These are phyloP conservation scores for Fusarium sp. DNA, from an alignment of 2,329 filamentous ascomycete genomes.

Conservation along the genomic window DNA sequence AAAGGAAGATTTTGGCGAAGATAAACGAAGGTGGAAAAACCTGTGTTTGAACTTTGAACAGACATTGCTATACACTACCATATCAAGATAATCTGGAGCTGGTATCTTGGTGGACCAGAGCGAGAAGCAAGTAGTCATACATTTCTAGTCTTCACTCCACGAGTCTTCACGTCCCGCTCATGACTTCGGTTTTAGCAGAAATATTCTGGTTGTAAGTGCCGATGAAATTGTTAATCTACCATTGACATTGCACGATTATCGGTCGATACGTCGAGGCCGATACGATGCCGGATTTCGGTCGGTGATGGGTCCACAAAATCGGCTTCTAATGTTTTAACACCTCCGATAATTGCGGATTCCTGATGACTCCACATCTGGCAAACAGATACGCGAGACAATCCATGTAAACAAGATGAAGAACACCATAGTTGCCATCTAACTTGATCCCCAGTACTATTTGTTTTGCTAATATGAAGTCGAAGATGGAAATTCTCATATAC, in stretches of 20 bases:
- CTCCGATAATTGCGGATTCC: conserved; percentile 30
- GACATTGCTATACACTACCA: conserved; percentile 10
- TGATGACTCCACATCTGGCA: conserved; percentile 5
- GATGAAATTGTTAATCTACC: not conserved
- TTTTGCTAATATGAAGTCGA: not conserved
- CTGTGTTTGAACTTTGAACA: conserved; percentile 13
- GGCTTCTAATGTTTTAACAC: conserved; percentile 27
- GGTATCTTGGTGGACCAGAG: not conserved
- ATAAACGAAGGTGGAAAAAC: conserved; percentile 31
- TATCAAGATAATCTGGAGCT: not conserved
- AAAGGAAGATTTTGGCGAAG: conserved; percentile 34
- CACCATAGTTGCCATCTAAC: not conserved
- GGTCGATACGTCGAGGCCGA: conserved; percentile 1
- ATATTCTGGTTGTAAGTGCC: not conserved
- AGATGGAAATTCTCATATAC: not conserved
- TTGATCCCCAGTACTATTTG: not conserved
- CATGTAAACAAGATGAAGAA: not conserved
- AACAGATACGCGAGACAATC: not conserved
- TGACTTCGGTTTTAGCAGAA: not conserved
- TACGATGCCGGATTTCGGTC: conserved; percentile 19
- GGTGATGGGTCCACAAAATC: conserved; percentile 30
- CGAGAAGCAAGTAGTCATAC: not conserved
- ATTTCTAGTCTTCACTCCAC: not conserved
- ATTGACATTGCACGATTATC: not conserved
- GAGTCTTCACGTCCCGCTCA: not conserved